Conservation (phyloP, 805 yeast genomes). For the Ogataea kodamae region DNA sequence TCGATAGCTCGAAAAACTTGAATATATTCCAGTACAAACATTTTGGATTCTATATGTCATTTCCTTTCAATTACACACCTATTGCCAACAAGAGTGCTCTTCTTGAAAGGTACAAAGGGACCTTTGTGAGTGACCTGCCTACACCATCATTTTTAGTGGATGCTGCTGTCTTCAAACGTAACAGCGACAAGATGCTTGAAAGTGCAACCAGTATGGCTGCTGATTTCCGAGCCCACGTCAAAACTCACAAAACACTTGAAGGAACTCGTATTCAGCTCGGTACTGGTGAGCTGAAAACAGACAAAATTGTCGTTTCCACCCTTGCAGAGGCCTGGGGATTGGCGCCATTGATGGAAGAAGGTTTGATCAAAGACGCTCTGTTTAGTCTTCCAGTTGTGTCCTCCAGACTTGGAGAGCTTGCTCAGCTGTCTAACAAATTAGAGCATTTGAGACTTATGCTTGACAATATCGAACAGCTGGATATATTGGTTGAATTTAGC, state of each 20-base stretch:
- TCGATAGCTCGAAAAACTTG: background rate
- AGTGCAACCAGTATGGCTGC: constrained; percentile 37
- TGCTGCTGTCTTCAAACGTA: constrained; percentile 36
- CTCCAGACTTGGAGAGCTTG: constrained; percentile 46
- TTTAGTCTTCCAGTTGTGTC: constrained; percentile 59
- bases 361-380: constrained; percentile 42
- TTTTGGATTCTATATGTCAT: constrained; percentile 13
- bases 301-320: constrained; percentile 64
- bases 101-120: constrained; percentile 38
- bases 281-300: constrained; percentile 38
- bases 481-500: constrained; percentile 40
- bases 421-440: constrained; percentile 39
- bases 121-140: constrained; percentile 39
- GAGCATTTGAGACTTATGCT: constrained; percentile 52
- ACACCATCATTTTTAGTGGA: constrained; percentile 60
- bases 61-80: constrained; percentile 22
- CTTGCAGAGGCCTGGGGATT: constrained; percentile 61
- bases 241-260: constrained; percentile 68
- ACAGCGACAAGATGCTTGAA: constrained; percentile 48
- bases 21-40: too few relatives aligned
- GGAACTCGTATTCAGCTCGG: constrained; percentile 57
- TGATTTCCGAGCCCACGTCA: constrained; percentile 66
- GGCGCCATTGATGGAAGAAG: constrained; percentile 29
- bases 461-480: constrained; percentile 57
- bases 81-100: constrained; percentile 24